phyloP scores from a whole-genome alignment of 2,329 filamentous ascomycete species.

The Pestalotiopsis sp. region DNA sequence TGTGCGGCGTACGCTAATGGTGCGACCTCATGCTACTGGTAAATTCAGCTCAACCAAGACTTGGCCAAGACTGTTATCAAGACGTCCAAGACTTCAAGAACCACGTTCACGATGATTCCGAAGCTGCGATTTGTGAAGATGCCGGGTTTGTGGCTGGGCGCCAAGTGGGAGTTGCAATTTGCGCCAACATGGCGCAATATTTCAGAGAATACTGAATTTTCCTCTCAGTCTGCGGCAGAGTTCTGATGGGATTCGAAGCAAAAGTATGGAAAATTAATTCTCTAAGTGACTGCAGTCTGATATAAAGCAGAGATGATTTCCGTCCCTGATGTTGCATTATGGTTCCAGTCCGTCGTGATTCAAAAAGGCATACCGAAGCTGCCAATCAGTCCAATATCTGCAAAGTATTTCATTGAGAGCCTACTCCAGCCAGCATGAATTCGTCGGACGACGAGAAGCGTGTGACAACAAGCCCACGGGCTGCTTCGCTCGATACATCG shows the following conservation, averaged over 20 bases:
- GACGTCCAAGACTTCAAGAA: not conserved
- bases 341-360: not conserved
- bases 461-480: not conserved
- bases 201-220: not conserved
- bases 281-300: not conserved
- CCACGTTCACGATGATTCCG: not conserved
- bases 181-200: not conserved
- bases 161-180: not conserved
- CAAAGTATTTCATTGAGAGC: not conserved
- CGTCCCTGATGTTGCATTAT: not conserved
- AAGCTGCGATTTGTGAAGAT: not conserved
- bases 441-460: not conserved
- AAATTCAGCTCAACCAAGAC: not conserved
- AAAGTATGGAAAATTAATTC: not conserved
- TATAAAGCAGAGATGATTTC: not conserved
- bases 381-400: not conserved
- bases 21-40: not conserved
- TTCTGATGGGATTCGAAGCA: not conserved
- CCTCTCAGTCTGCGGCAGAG: not conserved
- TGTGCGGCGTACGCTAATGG: not conserved
- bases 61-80: not conserved
- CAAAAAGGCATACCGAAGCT: not conserved
- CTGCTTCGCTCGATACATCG: not conserved
- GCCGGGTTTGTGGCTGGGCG: not conserved
- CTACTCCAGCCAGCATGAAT: not conserved